phyloP scores from a whole-genome alignment of 2,329 filamentous ascomycete species.

The Cladophialophora carrionii region DNA sequence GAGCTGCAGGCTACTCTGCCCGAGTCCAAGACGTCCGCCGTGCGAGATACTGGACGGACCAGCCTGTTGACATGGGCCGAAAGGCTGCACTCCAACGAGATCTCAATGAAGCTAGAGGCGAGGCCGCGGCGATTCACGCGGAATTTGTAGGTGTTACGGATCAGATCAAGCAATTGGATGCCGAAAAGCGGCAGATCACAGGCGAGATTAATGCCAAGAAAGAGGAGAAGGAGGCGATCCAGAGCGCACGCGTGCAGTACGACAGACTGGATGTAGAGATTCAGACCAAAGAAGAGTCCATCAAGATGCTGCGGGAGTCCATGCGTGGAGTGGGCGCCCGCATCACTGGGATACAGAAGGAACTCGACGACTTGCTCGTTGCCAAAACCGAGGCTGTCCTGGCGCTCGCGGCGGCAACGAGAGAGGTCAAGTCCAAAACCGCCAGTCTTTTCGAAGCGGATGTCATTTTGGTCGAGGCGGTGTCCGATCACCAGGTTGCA shows the following conservation, averaged over 20 bases:
- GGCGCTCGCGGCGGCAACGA: slow-evolving; percentile 63
- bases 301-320: slow-evolving; percentile 48
- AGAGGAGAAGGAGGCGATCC: slow-evolving; percentile 59
- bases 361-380: slow-evolving; percentile 60
- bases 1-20: slow-evolving; percentile 71
- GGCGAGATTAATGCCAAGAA: slow-evolving; percentile 19
- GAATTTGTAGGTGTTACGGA: slow-evolving; percentile 37
- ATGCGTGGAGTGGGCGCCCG: slow-evolving; percentile 51
- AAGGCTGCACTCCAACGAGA: slow-evolving; percentile 64
- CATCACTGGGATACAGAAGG: slow-evolving; percentile 57
- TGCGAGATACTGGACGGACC: slow-evolving; percentile 74
- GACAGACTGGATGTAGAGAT: slow-evolving; percentile 40
- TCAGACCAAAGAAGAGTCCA: slow-evolving; percentile 52
- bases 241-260: slow-evolving; percentile 62
- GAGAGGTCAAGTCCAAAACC: slow-evolving; percentile 64
- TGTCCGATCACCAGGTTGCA: slow-evolving; percentile 76
- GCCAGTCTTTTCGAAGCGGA: slow-evolving; percentile 69
- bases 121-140: slow-evolving; percentile 44
- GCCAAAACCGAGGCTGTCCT: slow-evolving; percentile 61
- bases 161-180: slow-evolving; percentile 41
- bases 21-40: slow-evolving; percentile 62
- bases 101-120: slow-evolving; percentile 48
- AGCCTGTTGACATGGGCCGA: slow-evolving; percentile 65
- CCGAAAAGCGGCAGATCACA: slow-evolving; percentile 32
- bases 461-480: slow-evolving; percentile 74